Conservation (phyloP, 2,329 filamentous ascomycete species). For the Phaeosphaeria sp. region DNA sequence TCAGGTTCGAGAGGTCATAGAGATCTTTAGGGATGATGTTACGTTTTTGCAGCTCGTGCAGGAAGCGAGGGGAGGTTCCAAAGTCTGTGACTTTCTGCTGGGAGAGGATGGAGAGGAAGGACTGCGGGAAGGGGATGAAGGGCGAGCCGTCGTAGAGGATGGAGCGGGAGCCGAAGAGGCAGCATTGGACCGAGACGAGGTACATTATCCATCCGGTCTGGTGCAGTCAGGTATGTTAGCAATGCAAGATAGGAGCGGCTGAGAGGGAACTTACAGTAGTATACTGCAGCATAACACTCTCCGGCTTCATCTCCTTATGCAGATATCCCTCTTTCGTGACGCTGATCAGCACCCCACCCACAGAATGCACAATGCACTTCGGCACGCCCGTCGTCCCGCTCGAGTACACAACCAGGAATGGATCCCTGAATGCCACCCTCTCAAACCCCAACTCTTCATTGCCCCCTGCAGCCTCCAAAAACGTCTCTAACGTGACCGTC, state of each 20-base stretch:
- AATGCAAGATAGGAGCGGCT: too few species aligned
- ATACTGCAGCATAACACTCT: slow-evolving; percentile 62
- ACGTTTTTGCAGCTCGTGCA: slow-evolving; percentile 74
- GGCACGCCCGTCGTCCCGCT: slow-evolving; percentile 83
- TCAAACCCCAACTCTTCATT: slow-evolving; percentile 60
- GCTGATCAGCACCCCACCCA: slow-evolving; percentile 69
- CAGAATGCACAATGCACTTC: slow-evolving; percentile 84
- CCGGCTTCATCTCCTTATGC: slow-evolving; percentile 56
- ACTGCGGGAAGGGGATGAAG: slow-evolving; percentile 71
- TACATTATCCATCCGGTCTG: slow-evolving; percentile 82
- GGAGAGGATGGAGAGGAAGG: slow-evolving; percentile 68
- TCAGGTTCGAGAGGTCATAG: slow-evolving; percentile 68
- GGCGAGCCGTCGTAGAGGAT: slow-evolving; percentile 86
- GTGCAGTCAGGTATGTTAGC: too few species aligned
- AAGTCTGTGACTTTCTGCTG: slow-evolving; percentile 73
- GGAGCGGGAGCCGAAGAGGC: slow-evolving; percentile 66
- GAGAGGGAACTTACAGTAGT: slow-evolving; percentile 61
- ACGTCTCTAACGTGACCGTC: slow-evolving; percentile 53
- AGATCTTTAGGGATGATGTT: slow-evolving; percentile 67
- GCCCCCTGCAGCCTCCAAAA: slow-evolving; percentile 49
- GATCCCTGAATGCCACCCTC: slow-evolving; percentile 73
- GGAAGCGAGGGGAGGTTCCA: slow-evolving; percentile 78
- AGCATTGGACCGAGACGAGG: slow-evolving; percentile 63
- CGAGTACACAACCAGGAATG: slow-evolving; percentile 78
- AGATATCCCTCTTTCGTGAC: slow-evolving; percentile 66